Base-by-base conservation (phyloP, 2,329 filamentous ascomycete species). In the Colletotrichum tofieldiae region DNA sequence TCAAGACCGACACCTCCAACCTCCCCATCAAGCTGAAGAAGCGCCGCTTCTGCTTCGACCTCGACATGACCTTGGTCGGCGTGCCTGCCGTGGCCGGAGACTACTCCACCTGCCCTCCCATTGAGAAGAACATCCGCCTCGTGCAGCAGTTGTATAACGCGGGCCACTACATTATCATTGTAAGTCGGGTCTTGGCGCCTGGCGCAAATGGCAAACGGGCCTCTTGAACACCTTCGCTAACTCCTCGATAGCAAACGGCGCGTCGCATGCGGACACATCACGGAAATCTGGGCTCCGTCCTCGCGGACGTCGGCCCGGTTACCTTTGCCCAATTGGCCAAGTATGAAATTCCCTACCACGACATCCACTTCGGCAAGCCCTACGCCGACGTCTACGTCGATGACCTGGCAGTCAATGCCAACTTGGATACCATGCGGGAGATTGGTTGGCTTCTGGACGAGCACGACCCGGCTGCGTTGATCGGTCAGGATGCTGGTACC, bases 31-130 rank as follows among this genome's bases (percentile, higher is more conserved):
- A 76, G 63, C 63, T 74, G 45, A 76, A 78, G 72, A 78, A 77
- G 66, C 71, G 78, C 14, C 75, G 78, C n/a, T 79, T 80, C 73
- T 80, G 78, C 65, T 80, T 79, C 68, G 77, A 80, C 69, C 73
- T 80, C 18, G 79, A 80, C 70, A 75, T 76, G 66, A 80, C 79
- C 1, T 73, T 80, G 2, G 77, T 80, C 39, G 79, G 79, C 61
- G 76, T 76, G 12, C 78, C 78, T 18, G 68, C 52, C 11, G 71
- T 79, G 16, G 26, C 76, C 4, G 77, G 78, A 23, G 76, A 79
- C 69, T 79, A 79, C 73, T 75, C 76, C 4, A 79, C 78, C 14
- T 79, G 77, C 61, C 78, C 77, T 32, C 78, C 78, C 12, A 79
- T 79, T 37, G 73, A 75, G 52, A 76, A 74, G 72, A 79, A 79